Evolutionary conservation across 1,139 yeast genomes (phyloP).

Genomic region (Fermentozyma sake): DNA sequence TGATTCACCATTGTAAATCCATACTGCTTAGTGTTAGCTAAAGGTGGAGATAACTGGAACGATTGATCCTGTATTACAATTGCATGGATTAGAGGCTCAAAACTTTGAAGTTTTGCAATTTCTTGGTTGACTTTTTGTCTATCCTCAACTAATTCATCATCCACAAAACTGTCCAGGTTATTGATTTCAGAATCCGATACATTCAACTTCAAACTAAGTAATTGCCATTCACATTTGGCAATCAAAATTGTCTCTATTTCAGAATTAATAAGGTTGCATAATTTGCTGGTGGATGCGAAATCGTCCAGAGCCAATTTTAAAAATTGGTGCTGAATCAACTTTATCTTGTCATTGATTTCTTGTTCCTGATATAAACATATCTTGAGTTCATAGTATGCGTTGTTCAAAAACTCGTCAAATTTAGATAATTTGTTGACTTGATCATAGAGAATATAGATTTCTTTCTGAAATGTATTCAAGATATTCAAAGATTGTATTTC

Average conservation of each 20-base stretch:
- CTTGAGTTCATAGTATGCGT: slow-evolving; percentile 16
- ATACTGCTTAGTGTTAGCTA: slow-evolving; percentile 17
- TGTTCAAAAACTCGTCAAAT: slow-evolving; percentile 17
- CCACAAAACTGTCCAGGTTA: too few relatives aligned
- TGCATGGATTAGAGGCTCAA: slow-evolving; percentile 20
- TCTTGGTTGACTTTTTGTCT: too few relatives aligned
- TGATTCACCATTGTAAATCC: slow-evolving; percentile 5
- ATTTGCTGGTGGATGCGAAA: slow-evolving; percentile 29
- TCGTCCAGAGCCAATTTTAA: slow-evolving; percentile 39
- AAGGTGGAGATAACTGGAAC: slow-evolving; percentile 33
- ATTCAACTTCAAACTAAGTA: slow-evolving; percentile 4
- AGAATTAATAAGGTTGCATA: slow-evolving; percentile 38
- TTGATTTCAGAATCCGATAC: too few relatives aligned
- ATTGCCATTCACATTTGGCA: slow-evolving; percentile 27
- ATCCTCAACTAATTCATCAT: too few relatives aligned
- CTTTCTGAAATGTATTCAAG: slow-evolving; percentile 37
- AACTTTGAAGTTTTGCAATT: neutral
- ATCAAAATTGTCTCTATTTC: slow-evolving; percentile 33
- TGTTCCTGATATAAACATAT: slow-evolving; percentile 22
- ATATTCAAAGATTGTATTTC: slow-evolving; percentile 39
- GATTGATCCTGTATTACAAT: slow-evolving; percentile 40
- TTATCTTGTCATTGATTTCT: slow-evolving; percentile 16
- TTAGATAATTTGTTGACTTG: slow-evolving; percentile 31
- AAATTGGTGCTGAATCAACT: slow-evolving; percentile 37
- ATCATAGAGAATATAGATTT: slow-evolving; percentile 20